Percentiles rank a stretch among this genome's conserved stretches.
Conservation (phyloP, 1,284 basidiomycete genomes). For the Naganishia sp. region DNA sequence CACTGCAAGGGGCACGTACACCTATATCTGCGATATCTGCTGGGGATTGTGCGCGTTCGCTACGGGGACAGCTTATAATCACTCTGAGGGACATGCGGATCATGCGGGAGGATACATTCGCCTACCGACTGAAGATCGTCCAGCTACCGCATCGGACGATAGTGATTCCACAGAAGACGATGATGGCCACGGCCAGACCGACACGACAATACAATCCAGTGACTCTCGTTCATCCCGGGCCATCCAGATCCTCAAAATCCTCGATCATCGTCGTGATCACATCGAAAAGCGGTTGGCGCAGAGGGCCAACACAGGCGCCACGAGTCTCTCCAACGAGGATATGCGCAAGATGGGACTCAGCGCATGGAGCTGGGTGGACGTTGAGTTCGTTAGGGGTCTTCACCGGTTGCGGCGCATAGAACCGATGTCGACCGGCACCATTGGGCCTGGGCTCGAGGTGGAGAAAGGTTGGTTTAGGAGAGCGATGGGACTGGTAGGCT, state of each 20-base stretch:
- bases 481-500: conserved; percentile 20
- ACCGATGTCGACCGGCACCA: conserved; percentile 2
- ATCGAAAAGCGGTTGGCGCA: conserved; percentile 19
- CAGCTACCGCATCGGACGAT: neutral
- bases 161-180: conserved; percentile 9
- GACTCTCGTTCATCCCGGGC: neutral
- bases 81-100: neutral
- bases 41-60: conserved; percentile 34
- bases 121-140: conserved; percentile 16
- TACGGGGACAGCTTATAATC: conserved; percentile 20
- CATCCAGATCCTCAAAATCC: conserved; percentile 17
- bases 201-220: neutral
- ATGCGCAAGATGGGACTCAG: conserved; percentile 29
- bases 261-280: conserved; percentile 24
- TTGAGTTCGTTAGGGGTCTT: conserved; percentile 30
- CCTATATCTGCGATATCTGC: conserved; percentile 33
- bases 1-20: conserved; percentile 28
- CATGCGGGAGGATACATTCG: conserved; percentile 18
- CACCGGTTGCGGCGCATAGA: conserved; percentile 8
- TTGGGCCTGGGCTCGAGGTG: conserved; percentile 14
- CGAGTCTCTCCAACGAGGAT: conserved; percentile 28
- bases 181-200: neutral
- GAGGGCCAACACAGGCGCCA: conserved; percentile 2
- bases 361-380: conserved; percentile 33
- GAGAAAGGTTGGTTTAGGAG: conserved; percentile 28